Base-by-base conservation (phyloP, 306 rosid genomes). In the Prunus kanzakura region DNA sequence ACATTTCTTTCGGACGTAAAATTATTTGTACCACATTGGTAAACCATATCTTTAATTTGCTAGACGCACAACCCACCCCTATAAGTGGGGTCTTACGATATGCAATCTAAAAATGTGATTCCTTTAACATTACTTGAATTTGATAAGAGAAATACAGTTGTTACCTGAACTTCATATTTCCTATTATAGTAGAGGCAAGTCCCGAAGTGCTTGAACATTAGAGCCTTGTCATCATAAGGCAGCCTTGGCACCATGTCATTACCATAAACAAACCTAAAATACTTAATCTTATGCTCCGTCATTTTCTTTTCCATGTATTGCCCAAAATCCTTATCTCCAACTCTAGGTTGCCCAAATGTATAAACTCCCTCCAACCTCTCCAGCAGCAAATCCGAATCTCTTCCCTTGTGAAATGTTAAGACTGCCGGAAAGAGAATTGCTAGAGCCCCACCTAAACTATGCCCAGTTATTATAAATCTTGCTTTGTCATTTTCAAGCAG, bases 341-440 rank as follows among this genome's bases (percentile, higher is more conserved):
- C 93, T 69, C 98, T 85, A 4, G 98, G 98, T 71, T 91, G 98
- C n/a, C 98, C 98, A 80, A 88, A 93, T 2, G 97, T 93, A 75
- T 89, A 89, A 50, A 93, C 83, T 49, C 96, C 97, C 61, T 89
- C 89, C 25, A 89, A 62, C 78, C 89, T 88, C 71, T 89, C 84
- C 19, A 93, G 67, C 72, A 93, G 68, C 74, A 64, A 8, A 16
- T 64, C n/a, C 3, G 69, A 64, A 64, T 82, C 83, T 19, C 68
- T 73, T 70, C 91, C 97, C 9, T 82, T 78, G 56, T 93, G 97
- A 58, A 90, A 74, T 10, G 88, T 72, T 74, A 81, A 52, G 32
- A 81, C 46, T 56, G 85, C 81, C 0, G 81, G 81, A 64, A 81
- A 76, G 5, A 76, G 81, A 62, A 81, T 72, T 2, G 85, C 85